phyloP scores from a whole-genome alignment of 305 asterid species.

The Fraxinus sp. region DNA sequence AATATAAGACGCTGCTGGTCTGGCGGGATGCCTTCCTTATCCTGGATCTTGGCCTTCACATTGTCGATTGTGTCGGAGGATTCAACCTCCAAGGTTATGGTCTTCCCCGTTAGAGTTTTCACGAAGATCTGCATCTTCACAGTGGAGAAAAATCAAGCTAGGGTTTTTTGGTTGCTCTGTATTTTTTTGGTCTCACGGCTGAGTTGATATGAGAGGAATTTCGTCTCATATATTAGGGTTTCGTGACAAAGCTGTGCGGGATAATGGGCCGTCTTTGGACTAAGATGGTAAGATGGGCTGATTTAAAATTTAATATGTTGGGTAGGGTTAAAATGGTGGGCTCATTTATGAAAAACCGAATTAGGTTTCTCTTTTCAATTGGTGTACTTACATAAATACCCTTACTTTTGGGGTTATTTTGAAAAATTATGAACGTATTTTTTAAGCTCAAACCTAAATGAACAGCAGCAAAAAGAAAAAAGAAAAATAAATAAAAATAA shows the following conservation, averaged over 20 bases:
- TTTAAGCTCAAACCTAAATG: no score
- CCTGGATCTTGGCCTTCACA: conserved; percentile 26
- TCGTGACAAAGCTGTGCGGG: neutral
- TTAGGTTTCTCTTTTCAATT: no score
- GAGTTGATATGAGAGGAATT: neutral
- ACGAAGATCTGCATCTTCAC: conserved; percentile 27
- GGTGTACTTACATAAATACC: no score
- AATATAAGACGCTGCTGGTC: conserved; percentile 27
- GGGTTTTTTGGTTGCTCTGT: neutral
- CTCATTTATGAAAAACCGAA: no score
- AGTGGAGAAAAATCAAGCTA: neutral
- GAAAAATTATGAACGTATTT: no score
- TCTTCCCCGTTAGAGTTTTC: conserved; percentile 26
- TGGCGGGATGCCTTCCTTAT: conserved; percentile 22
- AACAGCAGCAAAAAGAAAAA: no score
- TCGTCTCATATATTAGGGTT: neutral
- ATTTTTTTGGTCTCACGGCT: neutral
- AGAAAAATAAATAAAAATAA: no score
- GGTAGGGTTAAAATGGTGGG: no score
- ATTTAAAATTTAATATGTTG: neutral
- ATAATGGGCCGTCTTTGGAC: neutral
- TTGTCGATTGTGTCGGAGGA: conserved; percentile 26
- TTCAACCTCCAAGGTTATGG: conserved; percentile 26
- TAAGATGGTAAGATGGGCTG: neutral
- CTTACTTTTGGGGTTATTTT: no score